A percentile compares a stretch with the other conserved stretches of the same genome.
These are phyloP conservation scores for Podila clonocystis DNA, from an alignment of 192 early-diverging fungal genomes.

Conservation along the genomic window DNA sequence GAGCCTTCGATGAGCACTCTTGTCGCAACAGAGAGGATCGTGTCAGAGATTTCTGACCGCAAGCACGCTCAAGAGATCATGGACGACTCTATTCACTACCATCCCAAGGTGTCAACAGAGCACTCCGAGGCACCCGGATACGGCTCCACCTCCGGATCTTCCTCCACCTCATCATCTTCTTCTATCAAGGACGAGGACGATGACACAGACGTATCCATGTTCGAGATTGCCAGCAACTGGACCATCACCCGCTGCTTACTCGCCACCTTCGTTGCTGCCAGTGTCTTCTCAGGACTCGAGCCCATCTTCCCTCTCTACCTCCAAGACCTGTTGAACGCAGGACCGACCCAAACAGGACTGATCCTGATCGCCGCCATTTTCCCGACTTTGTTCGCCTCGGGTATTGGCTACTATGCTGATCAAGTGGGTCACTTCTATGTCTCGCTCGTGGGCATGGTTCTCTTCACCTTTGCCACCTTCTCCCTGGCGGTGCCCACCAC, in stretches of 20 bases:
- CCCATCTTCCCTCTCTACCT: slow-evolving; percentile 66
- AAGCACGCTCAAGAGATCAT: slow-evolving; percentile 40
- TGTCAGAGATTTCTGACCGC: slow-evolving; percentile 30
- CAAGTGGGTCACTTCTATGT: slow-evolving; percentile 57
- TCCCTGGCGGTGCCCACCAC: slow-evolving; percentile 51
- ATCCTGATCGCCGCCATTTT: slow-evolving; percentile 76
- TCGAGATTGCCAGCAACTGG: slow-evolving; percentile 55
- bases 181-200: not conserved
- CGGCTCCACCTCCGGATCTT: not conserved
- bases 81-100: slow-evolving; percentile 35
- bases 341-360: slow-evolving; percentile 59
- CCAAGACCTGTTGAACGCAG: slow-evolving; percentile 42
- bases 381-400: slow-evolving; percentile 69
- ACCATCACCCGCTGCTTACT: slow-evolving; percentile 55
- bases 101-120: not conserved
- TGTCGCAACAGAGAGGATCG: slow-evolving; percentile 24
- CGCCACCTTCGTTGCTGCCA: slow-evolving; percentile 56
- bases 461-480: slow-evolving; percentile 56
- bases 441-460: slow-evolving; percentile 56
- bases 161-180: not conserved
- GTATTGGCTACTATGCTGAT: slow-evolving; percentile 65
- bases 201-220: slow-evolving; percentile 50
- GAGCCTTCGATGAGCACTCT: slow-evolving; percentile 19
- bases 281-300: slow-evolving; percentile 66
- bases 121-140: not conserved